Base-by-base conservation (phyloP, 441 rosid species). In the Kokia cookei region DNA sequence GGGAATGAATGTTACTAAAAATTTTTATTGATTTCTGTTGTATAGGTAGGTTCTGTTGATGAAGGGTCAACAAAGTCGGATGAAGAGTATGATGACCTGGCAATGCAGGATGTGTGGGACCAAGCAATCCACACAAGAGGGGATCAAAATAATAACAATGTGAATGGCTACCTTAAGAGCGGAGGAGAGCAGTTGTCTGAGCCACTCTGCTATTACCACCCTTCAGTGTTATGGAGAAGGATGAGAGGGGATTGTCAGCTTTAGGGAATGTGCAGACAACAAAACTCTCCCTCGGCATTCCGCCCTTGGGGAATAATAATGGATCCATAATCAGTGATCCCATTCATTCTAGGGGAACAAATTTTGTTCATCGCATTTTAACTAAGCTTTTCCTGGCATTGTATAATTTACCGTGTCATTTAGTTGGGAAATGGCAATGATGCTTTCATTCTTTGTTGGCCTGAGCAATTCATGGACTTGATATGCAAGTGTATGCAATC, bases 1-100 rank as follows among this genome's bases (percentile, higher is more conserved):
- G 14, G 22, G 9, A 6, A n/a, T 14, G 10, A 10, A 50, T 40
- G 5, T 51, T 70, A 69, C 12, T 58, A 7, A 12, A 26, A 68
- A 68, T 12, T 12, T 53, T 40, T 29, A 14, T 65, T 50, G 60
- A 5, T 73, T 67, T 26, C 59, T 76, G 35, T 45, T 73, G 26
- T 68, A 70, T 86, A 96, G 98, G 82, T 90, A 19, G 99, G 99
- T 2, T 96, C 97, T 2, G 96, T 96, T 48, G 99, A 96, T 17
- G 98, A 93, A 85, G 97, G 88, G 79, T 93, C 93, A 1, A 88
- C 97, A 17, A 90, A 91, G 76, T 90, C 97, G 6, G 99, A 96
- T 35, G 98, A 96, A 84, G 97, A 96, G 82, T 96, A 93, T 13
- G 97, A 90, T 66, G 99, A 96, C 83, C 87, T 96, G 65, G 98